phyloP scores from a whole-genome alignment of 1,284 basidiomycete genomes.

The Amylostereum chailletii region DNA sequence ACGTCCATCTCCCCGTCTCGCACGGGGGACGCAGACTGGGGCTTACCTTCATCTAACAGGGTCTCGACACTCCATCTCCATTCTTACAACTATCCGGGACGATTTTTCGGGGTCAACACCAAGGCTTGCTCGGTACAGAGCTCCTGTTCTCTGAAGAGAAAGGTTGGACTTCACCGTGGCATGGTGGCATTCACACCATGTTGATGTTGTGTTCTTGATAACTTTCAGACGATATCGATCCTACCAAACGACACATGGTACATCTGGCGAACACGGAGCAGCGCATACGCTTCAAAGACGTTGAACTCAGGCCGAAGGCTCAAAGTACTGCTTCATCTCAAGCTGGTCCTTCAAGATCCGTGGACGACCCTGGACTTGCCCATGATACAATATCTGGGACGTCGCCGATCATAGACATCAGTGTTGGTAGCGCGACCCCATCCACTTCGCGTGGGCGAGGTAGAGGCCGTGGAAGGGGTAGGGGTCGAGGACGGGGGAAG shows the following conservation, averaged over 20 bases:
- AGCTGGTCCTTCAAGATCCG: slow-evolving; percentile 3
- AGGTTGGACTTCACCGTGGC: slow-evolving; percentile 26
- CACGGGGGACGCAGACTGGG: not conserved
- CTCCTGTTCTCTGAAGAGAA: slow-evolving; percentile 59
- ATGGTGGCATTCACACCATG: not conserved
- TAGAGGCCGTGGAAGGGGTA: not conserved
- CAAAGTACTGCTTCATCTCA: not conserved
- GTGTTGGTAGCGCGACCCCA: not conserved
- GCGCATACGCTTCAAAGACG: slow-evolving; percentile 56
- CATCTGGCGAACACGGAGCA: slow-evolving; percentile 52
- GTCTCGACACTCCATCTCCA: slow-evolving; percentile 65
- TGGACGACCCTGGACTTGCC: not conserved
- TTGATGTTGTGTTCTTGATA: slow-evolving; percentile 11
- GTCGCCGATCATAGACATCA: slow-evolving; percentile 2
- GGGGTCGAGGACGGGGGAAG: slow-evolving; percentile 1
- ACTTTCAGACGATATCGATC: slow-evolving; percentile 29
- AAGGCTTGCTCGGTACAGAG: slow-evolving; percentile 61
- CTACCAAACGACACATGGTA: slow-evolving; percentile 35
- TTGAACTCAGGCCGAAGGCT: slow-evolving; percentile 40
- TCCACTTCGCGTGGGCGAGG: not conserved
- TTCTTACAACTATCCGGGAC: slow-evolving; percentile 69
- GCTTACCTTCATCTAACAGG: slow-evolving; percentile 30
- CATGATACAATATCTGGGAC: not conserved
- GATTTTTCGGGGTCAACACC: slow-evolving; percentile 58
- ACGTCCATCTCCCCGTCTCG: not conserved